A percentile compares a stretch with the other conserved stretches of the same genome.
phyloP scores from a whole-genome alignment of 2,329 filamentous ascomycete genomes.

The Beauveria sp. region DNA sequence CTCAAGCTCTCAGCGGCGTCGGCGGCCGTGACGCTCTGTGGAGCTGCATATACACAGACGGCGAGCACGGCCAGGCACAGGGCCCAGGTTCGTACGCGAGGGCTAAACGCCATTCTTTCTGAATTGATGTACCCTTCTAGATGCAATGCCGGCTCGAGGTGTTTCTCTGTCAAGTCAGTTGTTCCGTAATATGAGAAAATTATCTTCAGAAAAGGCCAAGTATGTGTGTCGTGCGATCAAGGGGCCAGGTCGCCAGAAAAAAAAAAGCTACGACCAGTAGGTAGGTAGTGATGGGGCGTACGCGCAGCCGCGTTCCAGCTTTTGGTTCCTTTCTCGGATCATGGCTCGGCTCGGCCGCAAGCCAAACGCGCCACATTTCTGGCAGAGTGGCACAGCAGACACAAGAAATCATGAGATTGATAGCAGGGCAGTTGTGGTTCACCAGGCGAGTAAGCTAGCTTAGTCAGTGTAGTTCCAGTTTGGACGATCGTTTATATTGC shows the following conservation, averaged over 20 bases:
- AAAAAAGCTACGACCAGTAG: background rate
- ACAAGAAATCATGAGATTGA: too few relatives aligned
- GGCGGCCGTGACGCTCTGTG: slow-evolving; percentile 17
- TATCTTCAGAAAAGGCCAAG: too few relatives aligned
- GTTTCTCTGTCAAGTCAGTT: too few relatives aligned
- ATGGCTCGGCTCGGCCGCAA: slow-evolving; percentile 10
- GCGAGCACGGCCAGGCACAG: slow-evolving; percentile 23
- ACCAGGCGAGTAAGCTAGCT: too few relatives aligned
- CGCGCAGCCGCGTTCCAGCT: slow-evolving; percentile 1
- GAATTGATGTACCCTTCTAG: background rate
- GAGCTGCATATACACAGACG: slow-evolving; percentile 19
- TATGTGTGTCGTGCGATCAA: too few relatives aligned
- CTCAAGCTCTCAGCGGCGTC: slow-evolving; percentile 33
- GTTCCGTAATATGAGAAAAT: too few relatives aligned
- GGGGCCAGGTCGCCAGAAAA: too few relatives aligned
- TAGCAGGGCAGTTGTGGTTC: too few relatives aligned
- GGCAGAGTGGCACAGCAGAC: background rate
- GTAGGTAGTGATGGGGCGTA: background rate
- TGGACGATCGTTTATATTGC: too few relatives aligned
- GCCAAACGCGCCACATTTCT: background rate
- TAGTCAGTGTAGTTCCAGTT: too few relatives aligned
- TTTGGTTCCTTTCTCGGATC: background rate
- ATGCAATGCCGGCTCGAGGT: too few relatives aligned
- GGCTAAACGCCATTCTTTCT: slow-evolving; percentile 3
- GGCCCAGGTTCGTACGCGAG: slow-evolving; percentile 15